phyloP scores from a whole-genome alignment of 306 rosid genomes.

The Vigna reflexopilosa region DNA sequence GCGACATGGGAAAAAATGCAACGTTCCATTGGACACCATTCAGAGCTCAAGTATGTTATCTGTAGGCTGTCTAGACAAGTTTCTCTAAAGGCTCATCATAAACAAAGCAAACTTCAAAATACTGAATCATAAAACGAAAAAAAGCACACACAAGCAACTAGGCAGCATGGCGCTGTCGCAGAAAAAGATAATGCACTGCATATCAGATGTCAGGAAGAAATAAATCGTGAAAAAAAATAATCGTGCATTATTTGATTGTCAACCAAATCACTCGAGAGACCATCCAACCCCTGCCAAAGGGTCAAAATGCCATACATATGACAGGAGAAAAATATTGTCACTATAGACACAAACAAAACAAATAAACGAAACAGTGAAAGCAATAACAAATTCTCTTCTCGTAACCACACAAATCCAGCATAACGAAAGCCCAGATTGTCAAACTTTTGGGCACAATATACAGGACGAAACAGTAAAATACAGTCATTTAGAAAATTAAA shows the following conservation, averaged over 20 bases:
- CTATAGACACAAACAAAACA: not conserved
- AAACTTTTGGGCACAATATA: not conserved
- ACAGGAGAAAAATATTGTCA: slow-evolving; percentile 31
- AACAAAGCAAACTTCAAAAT: slow-evolving; percentile 18
- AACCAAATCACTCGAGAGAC: slow-evolving; percentile 7
- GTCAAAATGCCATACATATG: slow-evolving; percentile 21
- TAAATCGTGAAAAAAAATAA: slow-evolving; percentile 9
- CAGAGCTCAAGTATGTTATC: slow-evolving; percentile 10
- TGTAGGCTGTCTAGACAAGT: slow-evolving; percentile 13
- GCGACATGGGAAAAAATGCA: not conserved
- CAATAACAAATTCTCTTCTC: not conserved
- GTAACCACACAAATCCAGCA: slow-evolving; percentile 17
- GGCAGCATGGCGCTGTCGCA: not conserved
- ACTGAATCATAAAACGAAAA: slow-evolving; percentile 9
- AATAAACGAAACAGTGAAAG: slow-evolving; percentile 31
- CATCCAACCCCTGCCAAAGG: slow-evolving; percentile 2
- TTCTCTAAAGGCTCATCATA: slow-evolving; percentile 23
- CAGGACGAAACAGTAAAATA: slow-evolving; percentile 13
- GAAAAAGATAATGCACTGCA: slow-evolving; percentile 25
- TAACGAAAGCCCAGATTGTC: not conserved
- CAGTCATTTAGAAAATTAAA: not conserved
- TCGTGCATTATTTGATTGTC: not conserved
- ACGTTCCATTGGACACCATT: slow-evolving; percentile 27
- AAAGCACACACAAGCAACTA: not conserved
- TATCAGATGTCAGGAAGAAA: slow-evolving; percentile 23